Evolutionary conservation across 148 eudicot genomes (phyloP).

Genomic region (Chenopodium formosanum): DNA sequence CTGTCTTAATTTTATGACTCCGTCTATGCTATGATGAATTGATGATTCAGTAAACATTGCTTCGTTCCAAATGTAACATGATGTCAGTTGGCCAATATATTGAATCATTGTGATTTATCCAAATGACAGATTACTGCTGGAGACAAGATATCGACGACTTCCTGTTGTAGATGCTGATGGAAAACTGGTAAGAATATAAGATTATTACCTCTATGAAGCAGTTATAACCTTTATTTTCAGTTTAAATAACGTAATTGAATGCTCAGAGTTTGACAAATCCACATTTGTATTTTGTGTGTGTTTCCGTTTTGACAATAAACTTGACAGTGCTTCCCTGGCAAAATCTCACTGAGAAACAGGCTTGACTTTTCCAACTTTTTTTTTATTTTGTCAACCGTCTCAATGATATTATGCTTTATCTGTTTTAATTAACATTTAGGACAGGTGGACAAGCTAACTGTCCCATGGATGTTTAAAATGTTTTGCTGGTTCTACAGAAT

Average conservation of each 20-base stretch:
- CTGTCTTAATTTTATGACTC: not conserved
- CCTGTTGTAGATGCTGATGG: constrained; percentile 16
- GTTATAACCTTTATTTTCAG: not conserved
- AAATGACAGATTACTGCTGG: constrained; percentile 26
- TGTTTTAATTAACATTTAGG: not conserved
- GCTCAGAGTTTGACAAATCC: not conserved
- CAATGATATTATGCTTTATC: not conserved
- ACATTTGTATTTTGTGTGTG: not conserved
- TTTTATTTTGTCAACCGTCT: not conserved
- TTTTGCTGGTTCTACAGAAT: constrained; percentile 12
- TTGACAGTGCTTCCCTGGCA: not conserved
- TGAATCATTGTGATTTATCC: constrained; percentile 4
- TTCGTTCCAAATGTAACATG: not conserved
- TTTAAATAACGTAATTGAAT: not conserved
- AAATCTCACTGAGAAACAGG: constrained; percentile 1
- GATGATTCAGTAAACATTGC: not conserved
- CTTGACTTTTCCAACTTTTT: constrained; percentile 1
- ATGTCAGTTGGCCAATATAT: not conserved
- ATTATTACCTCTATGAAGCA: not conserved
- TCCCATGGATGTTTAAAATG: constrained; percentile 5
- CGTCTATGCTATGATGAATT: not conserved
- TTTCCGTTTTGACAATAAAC: not conserved
- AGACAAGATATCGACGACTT: constrained; percentile 19
- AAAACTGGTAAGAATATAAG: constrained; percentile 31
- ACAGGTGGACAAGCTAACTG: constrained; percentile 14